These are phyloP conservation scores for Irpex sp. DNA, from an alignment of 1,284 basidiomycete genomes.

Conservation along the genomic window DNA sequence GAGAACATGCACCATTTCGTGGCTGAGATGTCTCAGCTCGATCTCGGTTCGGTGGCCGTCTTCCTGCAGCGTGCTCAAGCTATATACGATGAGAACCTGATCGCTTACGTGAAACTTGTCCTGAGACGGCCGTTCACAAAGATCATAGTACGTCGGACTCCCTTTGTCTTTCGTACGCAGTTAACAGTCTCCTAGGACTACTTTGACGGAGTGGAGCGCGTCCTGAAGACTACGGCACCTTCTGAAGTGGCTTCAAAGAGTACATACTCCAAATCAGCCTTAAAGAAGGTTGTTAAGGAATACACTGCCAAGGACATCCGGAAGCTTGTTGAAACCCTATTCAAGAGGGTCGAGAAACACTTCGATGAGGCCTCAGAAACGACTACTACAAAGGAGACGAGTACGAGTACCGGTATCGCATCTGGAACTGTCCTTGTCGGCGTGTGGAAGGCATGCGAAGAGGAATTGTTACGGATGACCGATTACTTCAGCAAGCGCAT, in stretches of 20 bases:
- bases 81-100: slow-evolving; percentile 86
- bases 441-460: slow-evolving; percentile 87
- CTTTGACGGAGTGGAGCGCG: slow-evolving; percentile 86
- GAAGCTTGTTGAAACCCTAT: slow-evolving; percentile 80
- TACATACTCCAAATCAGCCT: slow-evolving; percentile 69
- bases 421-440: slow-evolving; percentile 69
- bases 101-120: slow-evolving; percentile 82
- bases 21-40: slow-evolving; percentile 68
- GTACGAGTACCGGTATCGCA: slow-evolving; percentile 41
- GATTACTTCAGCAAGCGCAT: slow-evolving; percentile 66
- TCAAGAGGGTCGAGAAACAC: slow-evolving; percentile 93
- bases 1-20: slow-evolving; percentile 97
- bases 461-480: slow-evolving; percentile 71
- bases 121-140: slow-evolving; percentile 83
- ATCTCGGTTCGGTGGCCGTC: slow-evolving; percentile 60
- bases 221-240: slow-evolving; percentile 77
- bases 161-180: not conserved
- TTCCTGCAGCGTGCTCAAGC: slow-evolving; percentile 75
- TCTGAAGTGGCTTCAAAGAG: slow-evolving; percentile 76
- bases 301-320: slow-evolving; percentile 85
- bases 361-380: slow-evolving; percentile 79
- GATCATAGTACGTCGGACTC: slow-evolving; percentile 64
- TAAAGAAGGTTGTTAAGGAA: slow-evolving; percentile 87
- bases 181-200: slow-evolving; percentile 62
- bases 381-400: slow-evolving; percentile 46